Evolutionary conservation across 306 rosid genomes (phyloP).

Genomic region (Adenanthera pavonina): DNA sequence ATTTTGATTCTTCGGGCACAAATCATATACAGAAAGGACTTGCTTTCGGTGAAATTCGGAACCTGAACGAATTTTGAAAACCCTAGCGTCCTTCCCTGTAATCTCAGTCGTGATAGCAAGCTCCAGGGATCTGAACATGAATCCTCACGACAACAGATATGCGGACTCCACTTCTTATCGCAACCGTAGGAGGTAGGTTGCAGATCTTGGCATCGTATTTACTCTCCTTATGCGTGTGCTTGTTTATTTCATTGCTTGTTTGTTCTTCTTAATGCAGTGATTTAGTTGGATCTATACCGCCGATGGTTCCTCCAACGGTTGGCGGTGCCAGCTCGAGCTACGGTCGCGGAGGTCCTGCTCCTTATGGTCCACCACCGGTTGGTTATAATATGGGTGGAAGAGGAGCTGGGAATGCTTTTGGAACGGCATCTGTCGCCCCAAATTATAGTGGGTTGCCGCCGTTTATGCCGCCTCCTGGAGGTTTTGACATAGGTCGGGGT

Average conservation of each 20-base stretch:
- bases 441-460: constrained; percentile 49
- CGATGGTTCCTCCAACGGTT: constrained; percentile 29
- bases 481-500: constrained; percentile 70
- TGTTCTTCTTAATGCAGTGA: constrained; percentile 50
- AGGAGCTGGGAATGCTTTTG: constrained; percentile 41
- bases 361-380: constrained; percentile 50
- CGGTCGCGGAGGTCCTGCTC: constrained; percentile 57
- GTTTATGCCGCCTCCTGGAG: constrained; percentile 72
- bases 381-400: constrained; percentile 42
- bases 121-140: constrained; percentile 46
- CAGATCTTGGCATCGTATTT: not conserved
- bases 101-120: not conserved
- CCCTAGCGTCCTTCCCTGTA: constrained; percentile 40
- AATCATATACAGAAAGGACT: too few relatives aligned
- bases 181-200: constrained; percentile 73
- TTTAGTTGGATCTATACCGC: constrained; percentile 59
- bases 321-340: constrained; percentile 40
- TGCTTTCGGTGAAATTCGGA: not conserved
- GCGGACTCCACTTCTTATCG: constrained; percentile 75
- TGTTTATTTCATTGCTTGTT: constrained; percentile 1
- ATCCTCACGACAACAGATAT: constrained; percentile 64
- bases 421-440: constrained; percentile 47
- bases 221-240: not conserved
- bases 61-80: constrained; percentile 11
- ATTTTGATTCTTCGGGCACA: not conserved